Conservation (phyloP, 108 stramenopile genomes). For the Conticribra guillardii region DNA sequence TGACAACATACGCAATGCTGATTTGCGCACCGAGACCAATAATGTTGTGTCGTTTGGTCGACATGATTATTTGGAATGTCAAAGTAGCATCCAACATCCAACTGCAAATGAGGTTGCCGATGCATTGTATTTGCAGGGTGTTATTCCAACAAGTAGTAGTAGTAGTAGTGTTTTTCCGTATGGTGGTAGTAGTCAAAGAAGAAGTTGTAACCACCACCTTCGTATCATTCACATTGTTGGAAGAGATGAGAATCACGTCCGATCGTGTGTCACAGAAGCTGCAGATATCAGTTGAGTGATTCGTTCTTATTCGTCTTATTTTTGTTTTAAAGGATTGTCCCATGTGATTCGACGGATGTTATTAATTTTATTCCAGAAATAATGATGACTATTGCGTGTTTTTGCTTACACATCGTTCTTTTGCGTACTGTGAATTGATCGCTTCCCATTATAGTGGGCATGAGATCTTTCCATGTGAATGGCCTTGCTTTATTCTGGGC, state of each 20-base stretch:
- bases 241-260: conserved; percentile 58
- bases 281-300: conserved; percentile 51
- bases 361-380: too few species aligned
- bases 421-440: too few species aligned
- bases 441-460: conserved; percentile 40
- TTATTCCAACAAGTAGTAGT: neutral
- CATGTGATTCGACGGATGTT: neutral
- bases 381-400: too few species aligned
- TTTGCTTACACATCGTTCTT: neutral
- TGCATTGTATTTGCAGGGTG: conserved; percentile 37
- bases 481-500: conserved; percentile 74
- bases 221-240: conserved; percentile 68
- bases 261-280: conserved; percentile 60
- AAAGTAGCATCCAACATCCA: conserved; percentile 24
- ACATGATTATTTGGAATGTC: neutral
- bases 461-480: conserved; percentile 61
- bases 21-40: too few species aligned
- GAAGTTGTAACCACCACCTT: conserved; percentile 6
- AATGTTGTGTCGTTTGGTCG: too few species aligned
- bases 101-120: conserved; percentile 36
- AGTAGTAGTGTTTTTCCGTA: conserved; percentile 9
- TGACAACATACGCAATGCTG: neutral
- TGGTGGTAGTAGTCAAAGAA: neutral
- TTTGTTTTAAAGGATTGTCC: neutral
- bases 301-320: neutral